phyloP scores from a whole-genome alignment of 176 grass and related monocot species.

The Rhipidocladum racemiflorum region DNA sequence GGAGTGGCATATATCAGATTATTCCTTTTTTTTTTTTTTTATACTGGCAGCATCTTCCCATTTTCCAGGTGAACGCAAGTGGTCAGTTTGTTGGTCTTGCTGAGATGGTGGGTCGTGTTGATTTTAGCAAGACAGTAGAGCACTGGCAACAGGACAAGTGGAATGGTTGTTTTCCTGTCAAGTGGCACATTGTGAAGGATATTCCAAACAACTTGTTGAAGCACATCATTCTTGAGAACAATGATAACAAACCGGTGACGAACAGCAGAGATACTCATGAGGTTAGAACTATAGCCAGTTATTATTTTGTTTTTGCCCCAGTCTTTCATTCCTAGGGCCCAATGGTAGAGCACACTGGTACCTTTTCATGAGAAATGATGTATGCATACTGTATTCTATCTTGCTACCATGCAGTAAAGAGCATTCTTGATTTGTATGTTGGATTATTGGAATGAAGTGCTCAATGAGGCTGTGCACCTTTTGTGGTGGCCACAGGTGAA shows the following conservation, averaged over 20 bases:
- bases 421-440: conserved; percentile 1
- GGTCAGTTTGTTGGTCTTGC: conserved; percentile 86
- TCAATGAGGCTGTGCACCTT: too few species aligned
- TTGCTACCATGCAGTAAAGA: neutral
- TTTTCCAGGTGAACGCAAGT: conserved; percentile 71
- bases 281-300: conserved; percentile 32
- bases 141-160: conserved; percentile 95
- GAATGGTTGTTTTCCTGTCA: conserved; percentile 87
- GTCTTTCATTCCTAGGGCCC: neutral
- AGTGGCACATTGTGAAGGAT: conserved; percentile 98
- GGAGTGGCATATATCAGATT: too few species aligned
- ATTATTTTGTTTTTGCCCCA: neutral
- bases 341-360: neutral
- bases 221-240: conserved; percentile 84
- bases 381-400: neutral
- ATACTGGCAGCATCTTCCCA: neutral
- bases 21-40: too few species aligned
- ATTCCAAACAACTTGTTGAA: conserved; percentile 76
- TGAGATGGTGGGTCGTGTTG: conserved; percentile 75
- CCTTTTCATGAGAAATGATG: neutral
- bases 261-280: conserved; percentile 91
- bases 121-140: conserved; percentile 81
- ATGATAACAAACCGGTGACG: too few species aligned
- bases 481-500: conserved; percentile 91
- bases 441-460: conserved; percentile 1